Evolutionary conservation across 2,329 filamentous ascomycete species (phyloP).

Genomic region (Colletotrichum aenigma): DNA sequence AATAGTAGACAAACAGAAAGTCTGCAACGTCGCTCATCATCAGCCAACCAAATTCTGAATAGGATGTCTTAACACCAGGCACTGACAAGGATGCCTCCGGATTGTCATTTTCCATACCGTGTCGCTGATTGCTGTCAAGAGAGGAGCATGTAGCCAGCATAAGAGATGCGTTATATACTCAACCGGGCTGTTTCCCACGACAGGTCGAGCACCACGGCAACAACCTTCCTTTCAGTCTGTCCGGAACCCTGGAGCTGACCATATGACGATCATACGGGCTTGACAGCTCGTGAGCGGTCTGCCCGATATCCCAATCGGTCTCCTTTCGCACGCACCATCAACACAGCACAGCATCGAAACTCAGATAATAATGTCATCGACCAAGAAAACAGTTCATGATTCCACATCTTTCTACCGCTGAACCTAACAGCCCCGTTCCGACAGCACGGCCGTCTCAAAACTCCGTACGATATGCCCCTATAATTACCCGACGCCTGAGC

Average conservation of each 20-base stretch:
- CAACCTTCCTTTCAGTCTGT: rapidly evolving
- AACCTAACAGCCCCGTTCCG: background rate
- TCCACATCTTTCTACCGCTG: background rate
- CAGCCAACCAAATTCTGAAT: background rate
- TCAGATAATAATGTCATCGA: background rate
- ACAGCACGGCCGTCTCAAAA: background rate
- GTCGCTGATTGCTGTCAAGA: background rate
- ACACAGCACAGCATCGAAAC: background rate
- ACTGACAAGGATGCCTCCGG: background rate
- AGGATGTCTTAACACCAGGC: background rate
- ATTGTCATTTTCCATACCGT: rapidly evolving
- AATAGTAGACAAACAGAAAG: background rate
- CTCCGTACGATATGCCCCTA: background rate
- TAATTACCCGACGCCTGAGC: background rate
- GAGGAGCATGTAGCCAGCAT: background rate
- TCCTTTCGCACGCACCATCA: background rate
- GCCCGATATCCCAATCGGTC: too few species aligned
- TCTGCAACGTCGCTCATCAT: rapidly evolving
- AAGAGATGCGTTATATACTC: background rate
- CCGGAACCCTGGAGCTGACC: too few species aligned
- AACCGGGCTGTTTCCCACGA: background rate
- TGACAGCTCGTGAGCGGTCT: too few species aligned
- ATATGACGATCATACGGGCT: too few species aligned
- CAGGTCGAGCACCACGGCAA: background rate
- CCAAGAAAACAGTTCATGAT: background rate